Conservation (phyloP, 495 filamentous ascomycete species). For the Aspergillus sparsus region DNA sequence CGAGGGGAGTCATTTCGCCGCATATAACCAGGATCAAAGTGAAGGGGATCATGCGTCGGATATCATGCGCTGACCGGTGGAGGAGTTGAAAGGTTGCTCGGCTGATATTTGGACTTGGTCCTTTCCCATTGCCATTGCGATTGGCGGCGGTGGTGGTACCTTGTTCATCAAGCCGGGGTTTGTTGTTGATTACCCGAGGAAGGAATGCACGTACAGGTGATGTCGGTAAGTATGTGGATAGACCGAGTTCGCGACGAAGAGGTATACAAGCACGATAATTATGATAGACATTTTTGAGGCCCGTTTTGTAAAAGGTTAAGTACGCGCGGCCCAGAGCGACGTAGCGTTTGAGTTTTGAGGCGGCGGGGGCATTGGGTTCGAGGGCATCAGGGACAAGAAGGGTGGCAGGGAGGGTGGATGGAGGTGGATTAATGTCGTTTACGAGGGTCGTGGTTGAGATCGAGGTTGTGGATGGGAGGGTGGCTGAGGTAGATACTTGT, state of each 20-base stretch:
- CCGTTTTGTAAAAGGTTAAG: conserved; percentile 82
- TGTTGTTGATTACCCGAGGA: neutral
- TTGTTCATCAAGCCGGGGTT: neutral
- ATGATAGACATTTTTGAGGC: conserved; percentile 67
- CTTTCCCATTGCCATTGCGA: neutral
- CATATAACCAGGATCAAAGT: conserved; percentile 68
- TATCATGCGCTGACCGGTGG: conserved; percentile 64
- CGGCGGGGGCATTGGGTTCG: conserved; percentile 21
- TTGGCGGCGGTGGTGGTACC: neutral
- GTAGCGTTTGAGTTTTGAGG: conserved; percentile 40
- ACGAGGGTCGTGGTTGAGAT: conserved; percentile 20
- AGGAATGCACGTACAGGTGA: conserved; percentile 20
- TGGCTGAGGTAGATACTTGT: neutral
- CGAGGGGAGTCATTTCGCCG: conserved; percentile 81
- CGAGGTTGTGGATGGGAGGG: conserved; percentile 21
- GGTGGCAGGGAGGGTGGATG: conserved; percentile 40
- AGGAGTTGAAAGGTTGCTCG: conserved; percentile 67
- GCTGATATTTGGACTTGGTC: conserved; percentile 35
- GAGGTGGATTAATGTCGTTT: conserved; percentile 41
- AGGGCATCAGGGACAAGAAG: conserved; percentile 32
- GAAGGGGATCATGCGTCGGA: conserved; percentile 74
- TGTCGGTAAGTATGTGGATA: conserved; percentile 36
- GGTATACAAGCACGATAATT: conserved; percentile 49
- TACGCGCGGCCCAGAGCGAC: conserved; percentile 48
- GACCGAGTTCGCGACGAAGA: conserved; percentile 34